Base-by-base conservation (phyloP, 1,139 yeast species). In the Magnusiomyces clavatus region DNA sequence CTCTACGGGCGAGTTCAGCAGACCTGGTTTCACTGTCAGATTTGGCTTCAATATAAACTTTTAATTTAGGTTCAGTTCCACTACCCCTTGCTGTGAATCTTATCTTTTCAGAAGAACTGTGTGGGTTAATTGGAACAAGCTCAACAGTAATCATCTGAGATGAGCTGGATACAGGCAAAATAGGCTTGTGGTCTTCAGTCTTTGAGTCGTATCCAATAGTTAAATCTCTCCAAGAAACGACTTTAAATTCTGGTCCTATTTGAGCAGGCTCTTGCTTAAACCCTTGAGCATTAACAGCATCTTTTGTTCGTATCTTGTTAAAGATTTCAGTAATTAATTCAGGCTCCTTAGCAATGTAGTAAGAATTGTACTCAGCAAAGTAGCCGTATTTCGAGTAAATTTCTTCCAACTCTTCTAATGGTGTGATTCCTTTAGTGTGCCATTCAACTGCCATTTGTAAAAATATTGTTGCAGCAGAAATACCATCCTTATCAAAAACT, bases 21-120 rank as follows among this genome's bases (percentile, higher is more conserved):
- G 54, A 44, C 0, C 96, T 87, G 5, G 65, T 61, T 1, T 59
- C 63, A 47, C 77, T 83, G 11, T 65, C 60, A 0, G 58, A 54
- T 42, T 68, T 69, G 0, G 95, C 95, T 65, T 92, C 97, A 44
- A 92, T 83, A 68, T 92, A 92, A 1, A 90, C 87, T 67, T 92
- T 92, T 56, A 92, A 72, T 64, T 92, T 92, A 2, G 97, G 97
- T 65, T 92, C 98, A 0, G 98, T 92, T 10, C 98, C 98, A 3
- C 96, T 87, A 0, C 97, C 97, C 49, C 98, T 76, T 49, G 87
- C 82, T 0, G 97, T 90, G 64, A 90, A 83, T 43, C 96, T 71
- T 1, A 88, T 80, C 19, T 59, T 57, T 40, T 71, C 77, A 2
- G 57, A 60, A 3, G 3, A 8, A 1, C 57, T 55, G 1, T 53